phyloP scores from a whole-genome alignment of 257 asterid species.

The Nicotiana noctiflora region DNA sequence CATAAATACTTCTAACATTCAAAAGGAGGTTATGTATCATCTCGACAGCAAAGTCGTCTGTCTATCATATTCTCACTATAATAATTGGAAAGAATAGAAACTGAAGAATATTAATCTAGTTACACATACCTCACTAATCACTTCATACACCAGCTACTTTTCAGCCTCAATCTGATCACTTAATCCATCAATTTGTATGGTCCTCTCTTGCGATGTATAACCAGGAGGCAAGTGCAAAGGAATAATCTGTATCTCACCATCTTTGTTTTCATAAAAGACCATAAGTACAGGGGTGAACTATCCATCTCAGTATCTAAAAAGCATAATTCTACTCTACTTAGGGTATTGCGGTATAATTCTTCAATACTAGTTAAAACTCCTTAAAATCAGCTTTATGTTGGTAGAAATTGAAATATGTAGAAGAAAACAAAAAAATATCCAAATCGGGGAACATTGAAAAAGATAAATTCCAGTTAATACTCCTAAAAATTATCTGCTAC shows the following conservation, averaged over 20 bases:
- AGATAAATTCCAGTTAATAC: too few species aligned
- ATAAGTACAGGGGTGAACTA: too few species aligned
- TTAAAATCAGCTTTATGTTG: too few species aligned
- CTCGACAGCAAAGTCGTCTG: neutral
- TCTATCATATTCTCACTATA: neutral
- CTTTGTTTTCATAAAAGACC: too few species aligned
- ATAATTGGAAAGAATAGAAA: neutral
- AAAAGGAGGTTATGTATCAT: neutral
- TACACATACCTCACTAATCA: constrained; percentile 17
- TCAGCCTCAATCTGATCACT: constrained; percentile 22
- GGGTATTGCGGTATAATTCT: too few species aligned
- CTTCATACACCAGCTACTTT: constrained; percentile 23
- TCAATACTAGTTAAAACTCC: too few species aligned
- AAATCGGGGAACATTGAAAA: too few species aligned
- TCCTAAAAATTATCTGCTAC: too few species aligned
- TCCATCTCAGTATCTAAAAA: too few species aligned
- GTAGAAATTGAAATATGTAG: too few species aligned
- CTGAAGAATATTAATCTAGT: neutral
- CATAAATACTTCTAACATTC: neutral
- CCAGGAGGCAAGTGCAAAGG: constrained; percentile 29
- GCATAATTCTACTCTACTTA: too few species aligned
- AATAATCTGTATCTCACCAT: neutral
- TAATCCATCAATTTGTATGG: constrained; percentile 22
- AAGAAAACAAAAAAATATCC: too few species aligned
- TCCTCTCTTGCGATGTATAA: constrained; percentile 20